A percentile compares a stretch with the other conserved stretches of the same genome.
These are phyloP conservation scores for Eragrostis curvula DNA, from an alignment of 176 grass and related monocot genomes.

Conservation along the genomic window DNA sequence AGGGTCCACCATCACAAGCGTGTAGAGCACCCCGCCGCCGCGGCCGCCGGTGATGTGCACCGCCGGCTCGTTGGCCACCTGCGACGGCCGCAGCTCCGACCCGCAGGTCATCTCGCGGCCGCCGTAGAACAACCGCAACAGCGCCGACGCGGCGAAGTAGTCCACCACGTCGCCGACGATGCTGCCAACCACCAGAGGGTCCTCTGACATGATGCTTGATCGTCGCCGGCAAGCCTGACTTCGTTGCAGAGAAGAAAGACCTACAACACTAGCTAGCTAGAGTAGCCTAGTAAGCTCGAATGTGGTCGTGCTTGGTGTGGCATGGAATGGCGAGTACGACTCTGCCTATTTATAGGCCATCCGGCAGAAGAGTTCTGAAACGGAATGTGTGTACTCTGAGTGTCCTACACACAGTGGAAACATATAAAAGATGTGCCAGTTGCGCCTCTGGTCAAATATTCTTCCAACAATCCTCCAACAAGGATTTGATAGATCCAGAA, in stretches of 20 bases:
- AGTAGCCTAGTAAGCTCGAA: background rate
- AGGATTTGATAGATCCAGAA: constrained; percentile 15
- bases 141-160: constrained; percentile 49
- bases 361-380: background rate
- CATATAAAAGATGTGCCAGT: background rate
- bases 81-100: constrained; percentile 81
- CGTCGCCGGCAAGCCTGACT: background rate
- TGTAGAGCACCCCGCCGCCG: constrained; percentile 64
- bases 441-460: background rate
- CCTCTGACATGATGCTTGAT: constrained; percentile 73
- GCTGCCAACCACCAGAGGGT: constrained; percentile 72
- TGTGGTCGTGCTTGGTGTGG: background rate
- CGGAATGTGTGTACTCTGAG: too few species aligned
- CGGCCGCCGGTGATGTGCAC: constrained; percentile 69
- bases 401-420: background rate
- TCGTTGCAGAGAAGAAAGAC: background rate
- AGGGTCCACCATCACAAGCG: constrained; percentile 90
- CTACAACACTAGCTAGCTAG: background rate
- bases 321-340: background rate
- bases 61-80: constrained; percentile 55
- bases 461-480: background rate
- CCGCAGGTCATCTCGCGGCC: constrained; percentile 72
- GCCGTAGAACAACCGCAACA: constrained; percentile 63
- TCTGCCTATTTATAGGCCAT: constrained; percentile 45
- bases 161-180: constrained; percentile 78